Evolutionary conservation across 148 eudicot genomes (phyloP).

Genomic region (Chenopodium formosanum): DNA sequence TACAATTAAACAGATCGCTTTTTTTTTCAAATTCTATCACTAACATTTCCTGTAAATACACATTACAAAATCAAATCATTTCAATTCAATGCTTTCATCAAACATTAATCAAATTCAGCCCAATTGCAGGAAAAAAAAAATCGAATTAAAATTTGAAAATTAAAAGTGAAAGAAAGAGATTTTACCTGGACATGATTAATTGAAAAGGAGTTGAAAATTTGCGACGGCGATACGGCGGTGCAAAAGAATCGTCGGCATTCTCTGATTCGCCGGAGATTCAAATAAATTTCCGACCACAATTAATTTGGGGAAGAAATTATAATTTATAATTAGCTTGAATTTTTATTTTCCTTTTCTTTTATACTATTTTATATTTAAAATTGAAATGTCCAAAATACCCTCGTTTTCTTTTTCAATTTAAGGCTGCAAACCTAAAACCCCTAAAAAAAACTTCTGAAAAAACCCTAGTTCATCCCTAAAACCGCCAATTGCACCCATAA

Average conservation of each 20-base stretch:
- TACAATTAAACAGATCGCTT: neutral
- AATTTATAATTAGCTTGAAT: too few relatives aligned
- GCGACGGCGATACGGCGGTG: neutral
- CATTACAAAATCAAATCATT: too few relatives aligned
- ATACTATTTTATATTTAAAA: too few relatives aligned
- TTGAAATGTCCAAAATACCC: neutral
- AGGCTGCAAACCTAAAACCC: neutral
- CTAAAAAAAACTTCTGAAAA: neutral
- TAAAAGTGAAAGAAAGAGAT: neutral
- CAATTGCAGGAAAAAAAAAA: neutral
- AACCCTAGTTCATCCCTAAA: neutral
- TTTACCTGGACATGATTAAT: conserved; percentile 14
- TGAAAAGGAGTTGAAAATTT: neutral
- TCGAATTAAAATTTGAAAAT: neutral
- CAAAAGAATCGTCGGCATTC: neutral
- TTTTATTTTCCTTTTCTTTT: neutral
- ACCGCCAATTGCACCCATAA: neutral
- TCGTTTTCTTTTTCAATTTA: too few relatives aligned
- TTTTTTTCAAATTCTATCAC: neutral
- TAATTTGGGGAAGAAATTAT: neutral
- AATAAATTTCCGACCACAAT: conserved; percentile 12
- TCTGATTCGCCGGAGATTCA: neutral
- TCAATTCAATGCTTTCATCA: too few relatives aligned
- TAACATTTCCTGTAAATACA: too few relatives aligned
- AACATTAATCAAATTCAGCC: neutral